These are phyloP conservation scores for Exutisphaerella laricina DNA, from an alignment of 2,329 filamentous ascomycete genomes.

Conservation along the genomic window DNA sequence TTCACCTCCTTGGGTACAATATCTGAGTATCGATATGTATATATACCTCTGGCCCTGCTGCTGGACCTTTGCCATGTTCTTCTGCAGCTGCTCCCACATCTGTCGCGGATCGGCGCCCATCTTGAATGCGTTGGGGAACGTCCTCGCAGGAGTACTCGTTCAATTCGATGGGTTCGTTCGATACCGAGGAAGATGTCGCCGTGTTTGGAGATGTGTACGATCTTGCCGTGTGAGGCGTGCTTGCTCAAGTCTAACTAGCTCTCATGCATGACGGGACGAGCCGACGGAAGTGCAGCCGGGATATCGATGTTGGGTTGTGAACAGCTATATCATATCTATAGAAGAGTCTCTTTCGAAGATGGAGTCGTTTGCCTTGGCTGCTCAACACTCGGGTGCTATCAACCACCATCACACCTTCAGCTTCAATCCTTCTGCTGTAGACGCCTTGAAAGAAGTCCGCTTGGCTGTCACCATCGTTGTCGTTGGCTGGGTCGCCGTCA, in stretches of 20 bases:
- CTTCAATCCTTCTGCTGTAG: conserved; percentile 45
- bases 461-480: conserved; percentile 47
- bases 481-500: conserved; percentile 30
- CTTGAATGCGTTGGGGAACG: conserved; percentile 13
- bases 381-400: conserved; percentile 32
- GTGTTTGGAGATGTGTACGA: conserved; percentile 1
- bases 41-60: conserved; percentile 43
- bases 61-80: conserved; percentile 48
- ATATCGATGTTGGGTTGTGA: conserved; percentile 1
- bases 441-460: conserved; percentile 48
- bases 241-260: not conserved
- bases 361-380: conserved; percentile 31
- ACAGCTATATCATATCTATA: conserved; percentile 6
- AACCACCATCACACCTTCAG: conserved; percentile 48
- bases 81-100: conserved; percentile 60
- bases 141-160: not conserved
- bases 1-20: too few species aligned
- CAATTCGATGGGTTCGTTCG: conserved; percentile 4
- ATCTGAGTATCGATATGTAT: too few species aligned
- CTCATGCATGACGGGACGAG: not conserved
- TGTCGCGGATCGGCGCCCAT: conserved; percentile 54
- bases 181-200: not conserved
- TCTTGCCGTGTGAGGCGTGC: not conserved
- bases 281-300: not conserved
- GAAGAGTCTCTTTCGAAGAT: conserved; percentile 18